Base-by-base conservation (phyloP, 805 yeast species). In the Schizosaccharomyces osmophilus region DNA sequence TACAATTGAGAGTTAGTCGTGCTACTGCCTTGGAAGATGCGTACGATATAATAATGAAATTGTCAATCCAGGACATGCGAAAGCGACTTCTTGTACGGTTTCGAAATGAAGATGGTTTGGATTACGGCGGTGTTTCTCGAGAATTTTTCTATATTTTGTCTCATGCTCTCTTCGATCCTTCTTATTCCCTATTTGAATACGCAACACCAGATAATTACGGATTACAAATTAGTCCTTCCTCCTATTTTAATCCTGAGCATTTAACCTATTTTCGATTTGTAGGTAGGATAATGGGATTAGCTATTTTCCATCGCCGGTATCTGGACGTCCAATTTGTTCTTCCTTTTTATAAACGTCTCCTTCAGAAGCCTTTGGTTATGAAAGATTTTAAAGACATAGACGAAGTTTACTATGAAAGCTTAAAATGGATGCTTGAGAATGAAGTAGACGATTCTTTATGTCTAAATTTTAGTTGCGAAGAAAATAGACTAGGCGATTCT, bases 331-430 rank as follows among this genome's bases (percentile, higher is more conserved):
- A 90, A 79, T 93, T 93, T 73, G 95, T 94, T 68, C 96, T 95
- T 66, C 97, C 98, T 1, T 81, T 93, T 72, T 93, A 93, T 75
- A 93, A 93, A 76, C 87, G 93, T 97, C 87, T 93, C 85, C 78
- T 93, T 67, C 86, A 82, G 70, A 93, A 93, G 73, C 88, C 87
- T 76, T 95, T 93, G 66, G 89, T 87, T 1, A 76, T 93, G 66
- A 95, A 87, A 72, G 99, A 93, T 74, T 85, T 93, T 94, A 98
- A 93, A 73, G 95, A 96, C 73, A 96, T 94, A 63, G 99, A 93
- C 73, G 89, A 95, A 29, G 97, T 93, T 70, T 88, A 89, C 74
- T 87, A 87, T 75, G 82, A 93, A 70, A 90, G 95, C 29, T 77
- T 93, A 73, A 86, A 87, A 69, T 93, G 98, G 98, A 87, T 88